These are phyloP conservation scores for Dendrostoma leiphaemia DNA, from an alignment of 2,329 filamentous ascomycete species.

Conservation along the genomic window DNA sequence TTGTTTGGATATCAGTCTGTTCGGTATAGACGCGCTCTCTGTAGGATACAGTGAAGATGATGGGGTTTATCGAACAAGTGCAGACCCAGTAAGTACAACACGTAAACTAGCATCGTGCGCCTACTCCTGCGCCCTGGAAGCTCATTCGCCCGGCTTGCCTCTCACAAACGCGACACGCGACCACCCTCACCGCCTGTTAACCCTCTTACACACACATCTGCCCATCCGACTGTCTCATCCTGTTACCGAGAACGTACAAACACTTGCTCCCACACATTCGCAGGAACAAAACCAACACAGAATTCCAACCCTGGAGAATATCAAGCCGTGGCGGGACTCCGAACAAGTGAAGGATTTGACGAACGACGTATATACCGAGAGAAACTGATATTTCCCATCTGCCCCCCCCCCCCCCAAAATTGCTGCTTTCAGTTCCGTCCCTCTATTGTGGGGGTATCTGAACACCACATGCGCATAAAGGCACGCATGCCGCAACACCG, in stretches of 20 bases:
- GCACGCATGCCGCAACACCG: constrained; percentile 12
- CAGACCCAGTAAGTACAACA: not conserved
- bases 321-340: not conserved
- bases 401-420: not conserved
- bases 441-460: constrained; percentile 19
- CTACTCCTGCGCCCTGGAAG: too few relatives aligned
- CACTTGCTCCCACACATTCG: not conserved
- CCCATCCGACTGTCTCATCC: not conserved
- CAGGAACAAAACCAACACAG: not conserved
- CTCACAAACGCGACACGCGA: not conserved
- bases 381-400: constrained; percentile 4
- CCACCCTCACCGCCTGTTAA: not conserved
- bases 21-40: not conserved
- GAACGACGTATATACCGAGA: not conserved
- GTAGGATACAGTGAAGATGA: not conserved
- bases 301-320: not conserved
- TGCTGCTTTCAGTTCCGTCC: not conserved
- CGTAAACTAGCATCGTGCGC: not conserved
- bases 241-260: not conserved
- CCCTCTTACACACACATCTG: too few relatives aligned
- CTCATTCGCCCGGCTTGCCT: too few relatives aligned
- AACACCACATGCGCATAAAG: constrained; percentile 16
- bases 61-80: not conserved
- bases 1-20: not conserved
- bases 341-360: not conserved